A percentile compares a stretch with the other conserved stretches of the same genome.
phyloP scores from a whole-genome alignment of 163 green algal genomes.

The Chloroidium sp. region DNA sequence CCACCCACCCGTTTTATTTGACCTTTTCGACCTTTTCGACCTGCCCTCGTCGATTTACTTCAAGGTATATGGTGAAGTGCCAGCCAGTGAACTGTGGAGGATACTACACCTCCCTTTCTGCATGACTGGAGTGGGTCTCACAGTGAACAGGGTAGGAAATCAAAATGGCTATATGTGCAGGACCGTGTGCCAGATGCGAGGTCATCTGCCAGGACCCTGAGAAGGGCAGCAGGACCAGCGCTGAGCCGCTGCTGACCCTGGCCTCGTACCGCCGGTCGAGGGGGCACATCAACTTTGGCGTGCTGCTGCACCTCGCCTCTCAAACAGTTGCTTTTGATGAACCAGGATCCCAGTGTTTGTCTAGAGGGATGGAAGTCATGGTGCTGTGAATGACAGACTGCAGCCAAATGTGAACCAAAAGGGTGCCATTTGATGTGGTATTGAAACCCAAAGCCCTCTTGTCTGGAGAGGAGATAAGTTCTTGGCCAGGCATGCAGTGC shows the following conservation, averaged over 20 bases:
- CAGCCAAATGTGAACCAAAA: no score
- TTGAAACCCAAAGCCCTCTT: no score
- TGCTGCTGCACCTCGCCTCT: conserved; percentile 25
- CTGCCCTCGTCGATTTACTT: background rate
- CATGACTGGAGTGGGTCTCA: no score
- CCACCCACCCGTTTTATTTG: no score
- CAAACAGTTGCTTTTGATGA: background rate
- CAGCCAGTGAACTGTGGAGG: background rate
- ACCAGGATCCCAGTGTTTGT: no score
- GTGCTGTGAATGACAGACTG: no score
- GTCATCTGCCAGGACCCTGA: conserved; percentile 58
- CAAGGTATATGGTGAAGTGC: no score
- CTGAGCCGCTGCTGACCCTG: conserved; percentile 59
- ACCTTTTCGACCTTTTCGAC: background rate
- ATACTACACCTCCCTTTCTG: background rate
- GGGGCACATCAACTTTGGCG: conserved; percentile 56
- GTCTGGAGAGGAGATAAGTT: no score
- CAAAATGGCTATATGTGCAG: conserved; percentile 23
- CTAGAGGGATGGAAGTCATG: no score
- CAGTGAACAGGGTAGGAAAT: no score
- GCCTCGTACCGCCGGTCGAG: conserved; percentile 47
- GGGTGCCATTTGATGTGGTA: no score
- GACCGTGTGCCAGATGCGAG: conserved; percentile 63
- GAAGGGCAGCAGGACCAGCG: conserved; percentile 29
- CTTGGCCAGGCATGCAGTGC: no score